Conservation (phyloP, 306 rosid genomes). For the Prunus davidiana region DNA sequence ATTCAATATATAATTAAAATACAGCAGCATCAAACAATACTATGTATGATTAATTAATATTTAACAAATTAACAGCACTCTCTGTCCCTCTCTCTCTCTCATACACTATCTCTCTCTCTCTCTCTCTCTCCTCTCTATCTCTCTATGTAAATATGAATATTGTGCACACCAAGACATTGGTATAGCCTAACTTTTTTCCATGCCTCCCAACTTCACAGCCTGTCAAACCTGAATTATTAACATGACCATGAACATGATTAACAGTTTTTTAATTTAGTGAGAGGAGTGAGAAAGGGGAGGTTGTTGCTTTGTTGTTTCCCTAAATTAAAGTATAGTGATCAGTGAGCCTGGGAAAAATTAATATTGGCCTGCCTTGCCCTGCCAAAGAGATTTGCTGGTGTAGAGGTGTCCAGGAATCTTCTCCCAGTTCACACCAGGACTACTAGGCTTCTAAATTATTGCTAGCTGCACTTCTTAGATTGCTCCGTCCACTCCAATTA, state of each 20-base stretch:
- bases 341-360: conserved; percentile 18
- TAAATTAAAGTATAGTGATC: conserved; percentile 1
- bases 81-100: conserved; percentile 27
- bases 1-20: not conserved
- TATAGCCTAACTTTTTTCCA: conserved; percentile 37
- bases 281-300: conserved; percentile 2
- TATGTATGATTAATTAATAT: not conserved
- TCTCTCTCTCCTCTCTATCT: conserved; percentile 29
- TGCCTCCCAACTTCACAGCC: conserved; percentile 73
- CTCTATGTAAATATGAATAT: conserved; percentile 3
- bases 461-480: conserved; percentile 39
- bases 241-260: conserved; percentile 31
- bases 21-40: not conserved
- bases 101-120: conserved; percentile 1
- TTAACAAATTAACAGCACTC: not conserved
- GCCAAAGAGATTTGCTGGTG: conserved; percentile 52
- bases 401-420: conserved; percentile 49
- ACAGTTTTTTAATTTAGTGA: conserved; percentile 22
- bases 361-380: conserved; percentile 33
- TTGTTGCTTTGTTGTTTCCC: conserved; percentile 50
- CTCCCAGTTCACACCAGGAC: conserved; percentile 36
- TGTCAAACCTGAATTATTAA: conserved; percentile 81
- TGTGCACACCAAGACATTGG: conserved; percentile 44
- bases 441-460: not conserved
- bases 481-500: conserved; percentile 30